phyloP scores from a whole-genome alignment of 768 basidiomycete species.

The Pleurotus tuber-regium region DNA sequence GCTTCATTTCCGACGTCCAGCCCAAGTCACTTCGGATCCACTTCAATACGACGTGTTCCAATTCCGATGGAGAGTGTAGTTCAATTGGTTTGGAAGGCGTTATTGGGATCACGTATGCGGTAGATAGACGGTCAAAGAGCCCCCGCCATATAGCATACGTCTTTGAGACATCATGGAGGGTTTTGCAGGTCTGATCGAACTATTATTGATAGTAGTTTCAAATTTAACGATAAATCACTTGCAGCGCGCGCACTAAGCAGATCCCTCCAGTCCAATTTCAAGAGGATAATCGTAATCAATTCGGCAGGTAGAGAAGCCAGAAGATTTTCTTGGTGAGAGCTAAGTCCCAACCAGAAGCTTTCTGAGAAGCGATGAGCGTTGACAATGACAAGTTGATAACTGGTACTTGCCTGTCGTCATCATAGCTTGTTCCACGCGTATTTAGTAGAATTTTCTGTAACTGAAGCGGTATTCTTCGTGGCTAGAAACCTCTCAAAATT shows the following conservation, averaged over 20 bases:
- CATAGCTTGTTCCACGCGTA: no score
- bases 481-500: no score
- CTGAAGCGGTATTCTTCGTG: no score
- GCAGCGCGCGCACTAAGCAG: background rate
- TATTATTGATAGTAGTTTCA: background rate
- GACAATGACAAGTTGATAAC: no score
- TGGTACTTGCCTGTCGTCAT: no score
- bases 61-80: background rate
- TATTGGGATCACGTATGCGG: background rate
- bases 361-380: no score
- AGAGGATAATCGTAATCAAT: background rate
- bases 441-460: no score
- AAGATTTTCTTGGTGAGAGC: no score
- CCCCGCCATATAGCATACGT: background rate
- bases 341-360: no score
- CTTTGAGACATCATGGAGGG: background rate
- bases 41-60: background rate
- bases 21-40: background rate
- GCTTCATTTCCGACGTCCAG: background rate
- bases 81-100: background rate
- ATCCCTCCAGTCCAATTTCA: background rate
- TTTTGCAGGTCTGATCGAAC: background rate
- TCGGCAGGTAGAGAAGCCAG: background rate
- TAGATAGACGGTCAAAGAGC: background rate
- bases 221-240: background rate